Base-by-base conservation (phyloP, 306 rosid genomes). In the Cercis canadensis region DNA sequence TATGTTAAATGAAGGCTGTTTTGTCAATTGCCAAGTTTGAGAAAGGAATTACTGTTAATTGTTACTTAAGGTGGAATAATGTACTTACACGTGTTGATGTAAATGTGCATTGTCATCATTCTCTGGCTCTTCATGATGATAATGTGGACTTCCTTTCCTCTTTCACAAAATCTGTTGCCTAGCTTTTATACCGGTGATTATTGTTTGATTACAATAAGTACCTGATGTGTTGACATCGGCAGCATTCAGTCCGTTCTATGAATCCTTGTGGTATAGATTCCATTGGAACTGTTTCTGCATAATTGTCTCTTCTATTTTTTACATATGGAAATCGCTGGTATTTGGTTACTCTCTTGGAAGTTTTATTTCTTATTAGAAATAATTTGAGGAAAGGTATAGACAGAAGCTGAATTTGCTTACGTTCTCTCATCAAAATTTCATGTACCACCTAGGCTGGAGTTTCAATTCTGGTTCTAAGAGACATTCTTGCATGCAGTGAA, bases 1-100 rank as follows among this genome's bases (percentile, higher is more conserved):
- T 45, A 41, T 58, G 43, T 13, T 53, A n/a, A 5, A 66, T 39
- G 65, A 64, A 65, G 57, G 17, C 21, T 60, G 51, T 75, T 40
- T 17, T 29, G 52, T 29, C 2, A 11, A 65, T 34, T 55, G 45
- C n/a, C 16, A 12, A 67, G 45, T 59, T 64, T 33, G 24, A 9
- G 50, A 52, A 52, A 49, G 55, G 47, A 24, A 57, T 53, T 16
- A 16, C 32, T 47, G 57, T 32, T 46, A 21, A n/a, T 53, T 73
- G 77, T 62, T 39, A 61, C 2, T 24, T 24, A 24, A 44, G 39
- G 37, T 53, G 7, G 33, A 18, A 19, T 39, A 39, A 14, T 11
- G 34, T 40, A 40, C 37, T 62, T 40, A 11, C 6, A 24, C 53
- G 52, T 61, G 58, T n/a, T n/a, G 4, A 43, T 52, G 66, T 39